Evolutionary conservation across 129 eudicot genomes (phyloP), one percentile per base, ranked within the genome.

Genomic region (Deinandra increscens): DNA sequence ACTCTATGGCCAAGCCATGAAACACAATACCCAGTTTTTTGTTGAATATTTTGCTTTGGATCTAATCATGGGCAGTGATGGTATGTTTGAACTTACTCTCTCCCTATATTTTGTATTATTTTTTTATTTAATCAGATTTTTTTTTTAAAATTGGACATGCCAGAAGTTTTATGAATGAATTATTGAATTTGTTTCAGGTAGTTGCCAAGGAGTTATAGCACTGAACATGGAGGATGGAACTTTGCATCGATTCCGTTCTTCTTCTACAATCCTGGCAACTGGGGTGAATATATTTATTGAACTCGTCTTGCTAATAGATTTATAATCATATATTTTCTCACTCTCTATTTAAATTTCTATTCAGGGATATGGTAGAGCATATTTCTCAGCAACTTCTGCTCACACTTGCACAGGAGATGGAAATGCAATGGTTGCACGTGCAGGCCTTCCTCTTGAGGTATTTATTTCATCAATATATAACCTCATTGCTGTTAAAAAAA

Each of bases 321-420:
- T 41, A 66, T 59, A 23, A n/a, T 37, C 48, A 9, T 34, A 56
- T 60, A 19, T 50, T 41, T 58, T 61, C 39, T 65, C 23, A 65
- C n/a, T 60, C 38, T 65, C 75, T 43, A 5, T 64, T 62, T 36
- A 37, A 42, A 44, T 20, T 13, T 20, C 48, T 9, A 56, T 56
- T 49, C 74, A 93, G 99, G 99, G 97, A 17, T 89, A 89, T 78
- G 98, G 98, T 43, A 76, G 98, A 67, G 83, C 98, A 23, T 88
- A 86, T 76, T 88, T 91, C 38, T 89, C 96, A 45, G 89, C 95
- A 61, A 91, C 97, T 69, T 91, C 97, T 78, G 97, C 97, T 79
- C 96, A 87, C 74, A 87, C 97, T 68, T 87, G 97, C 89, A 91
- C 97, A 17, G 97, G 97, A 68, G 97, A 91, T 86, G 97, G 97